Percentiles rank a stretch among this genome's conserved stretches.
These are phyloP conservation scores for Coprinellus aureogranulatus DNA, from an alignment of 768 basidiomycete species.

Conservation along the genomic window DNA sequence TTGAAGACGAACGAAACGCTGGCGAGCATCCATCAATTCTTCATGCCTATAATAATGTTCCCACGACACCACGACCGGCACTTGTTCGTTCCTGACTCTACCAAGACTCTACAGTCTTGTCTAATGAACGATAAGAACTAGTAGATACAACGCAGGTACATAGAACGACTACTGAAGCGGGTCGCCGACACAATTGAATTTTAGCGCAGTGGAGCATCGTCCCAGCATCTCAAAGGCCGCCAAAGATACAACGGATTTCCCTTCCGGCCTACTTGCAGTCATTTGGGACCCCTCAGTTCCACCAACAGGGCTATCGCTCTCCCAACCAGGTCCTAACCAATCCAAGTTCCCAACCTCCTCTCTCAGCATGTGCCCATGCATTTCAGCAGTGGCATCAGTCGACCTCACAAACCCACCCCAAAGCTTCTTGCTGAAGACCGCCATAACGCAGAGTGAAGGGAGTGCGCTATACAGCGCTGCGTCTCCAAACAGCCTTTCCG, in stretches of 20 bases:
- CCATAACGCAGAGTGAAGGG: slow-evolving; percentile 14
- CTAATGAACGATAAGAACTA: no score
- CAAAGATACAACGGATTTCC: not conserved
- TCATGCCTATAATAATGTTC: not conserved
- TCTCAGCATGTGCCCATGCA: not conserved
- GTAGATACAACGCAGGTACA: no score
- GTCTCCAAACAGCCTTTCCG: slow-evolving; percentile 12
- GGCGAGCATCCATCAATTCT: not conserved
- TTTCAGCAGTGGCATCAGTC: slow-evolving; percentile 16
- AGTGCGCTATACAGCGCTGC: slow-evolving; percentile 14
- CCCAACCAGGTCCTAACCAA: not conserved
- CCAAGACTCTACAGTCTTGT: no score
- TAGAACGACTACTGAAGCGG: no score
- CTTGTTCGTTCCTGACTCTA: no score
- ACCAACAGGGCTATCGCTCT: not conserved
- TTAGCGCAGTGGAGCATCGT: not conserved
- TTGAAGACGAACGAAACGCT: not conserved
- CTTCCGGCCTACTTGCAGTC: not conserved
- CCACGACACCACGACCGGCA: not conserved
- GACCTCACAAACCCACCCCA: slow-evolving; percentile 17
- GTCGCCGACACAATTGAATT: not conserved
- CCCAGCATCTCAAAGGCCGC: not conserved
- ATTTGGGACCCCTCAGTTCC: not conserved
- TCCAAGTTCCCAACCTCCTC: not conserved
- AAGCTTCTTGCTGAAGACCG: slow-evolving; percentile 6